Conservation (phyloP, 2,329 filamentous ascomycete genomes). For the Helotiales sp. region DNA sequence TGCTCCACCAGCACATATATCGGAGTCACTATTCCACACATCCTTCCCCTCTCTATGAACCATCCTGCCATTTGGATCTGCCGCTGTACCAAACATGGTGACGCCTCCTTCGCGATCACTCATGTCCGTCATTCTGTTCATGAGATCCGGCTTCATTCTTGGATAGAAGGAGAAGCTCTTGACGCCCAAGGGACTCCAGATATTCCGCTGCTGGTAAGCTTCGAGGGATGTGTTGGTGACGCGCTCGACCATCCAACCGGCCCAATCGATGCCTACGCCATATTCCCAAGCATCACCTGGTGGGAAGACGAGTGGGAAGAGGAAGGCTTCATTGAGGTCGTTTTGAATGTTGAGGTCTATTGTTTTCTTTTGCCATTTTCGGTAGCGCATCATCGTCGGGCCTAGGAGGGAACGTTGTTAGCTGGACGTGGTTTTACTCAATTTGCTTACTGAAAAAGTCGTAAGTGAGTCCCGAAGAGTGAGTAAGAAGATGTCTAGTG, state of each 20-base stretch:
- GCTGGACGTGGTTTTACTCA: neutral
- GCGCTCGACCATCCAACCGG: conserved; percentile 55
- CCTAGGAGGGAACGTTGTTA: conserved; percentile 2
- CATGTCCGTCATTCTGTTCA: conserved; percentile 32
- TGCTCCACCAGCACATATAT: conserved; percentile 42
- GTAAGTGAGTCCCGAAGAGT: conserved; percentile 37
- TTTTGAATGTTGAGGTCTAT: neutral
- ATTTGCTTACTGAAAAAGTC: conserved; percentile 33
- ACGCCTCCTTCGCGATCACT: conserved; percentile 28
- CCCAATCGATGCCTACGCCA: conserved; percentile 58
- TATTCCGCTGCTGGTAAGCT: conserved; percentile 52
- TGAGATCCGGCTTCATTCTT: conserved; percentile 22
- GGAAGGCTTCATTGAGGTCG: conserved; percentile 14
- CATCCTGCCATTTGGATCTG: conserved; percentile 24
- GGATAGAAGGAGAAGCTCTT: conserved; percentile 33
- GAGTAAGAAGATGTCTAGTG: conserved; percentile 37
- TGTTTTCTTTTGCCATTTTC: conserved; percentile 8
- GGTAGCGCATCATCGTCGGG: conserved; percentile 26
- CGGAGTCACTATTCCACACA: neutral
- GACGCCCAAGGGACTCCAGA: conserved; percentile 44
- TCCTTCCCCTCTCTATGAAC: conserved; percentile 6
- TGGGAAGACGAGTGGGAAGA: conserved; percentile 62
- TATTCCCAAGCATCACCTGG: conserved; percentile 68
- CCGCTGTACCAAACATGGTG: conserved; percentile 22
- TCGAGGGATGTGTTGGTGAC: conserved; percentile 31